Evolutionary conservation across 257 asterid genomes (phyloP), one percentile per base, ranked within the genome.

Genomic region (Coffea canephora): DNA sequence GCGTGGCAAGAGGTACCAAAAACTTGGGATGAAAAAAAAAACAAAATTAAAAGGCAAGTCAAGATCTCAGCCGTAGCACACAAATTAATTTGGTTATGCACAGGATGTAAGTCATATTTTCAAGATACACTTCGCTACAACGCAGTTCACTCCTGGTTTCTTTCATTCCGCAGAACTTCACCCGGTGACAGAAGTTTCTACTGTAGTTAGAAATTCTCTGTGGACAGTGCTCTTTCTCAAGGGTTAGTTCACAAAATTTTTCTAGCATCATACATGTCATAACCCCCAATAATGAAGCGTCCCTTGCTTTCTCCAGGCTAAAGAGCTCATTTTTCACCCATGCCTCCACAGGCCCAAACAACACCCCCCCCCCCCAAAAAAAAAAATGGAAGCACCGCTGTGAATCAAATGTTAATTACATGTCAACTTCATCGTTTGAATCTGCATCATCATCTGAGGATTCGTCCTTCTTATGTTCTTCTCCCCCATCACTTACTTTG

Each of bases 361-460:
- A 50, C 41, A 11, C 1, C 34, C 34, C 34, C 34, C 34, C 34
- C 34, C 34, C 48, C 34, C 34, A 0, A 31, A 31, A 31, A 31
- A 50, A 34, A 11, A 1, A 70, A 39, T 57, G 36, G 69, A 61
- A 54, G 23, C 70, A 55, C 66, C 50, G 67, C 69, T 52, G 3
- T 52, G 73, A 78, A 49, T 21, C 65, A 10, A 15, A 72, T 52
- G 54, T 48, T 50, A 31, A 59, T 79, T 49, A 77, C 71, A 75
- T 78, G 76, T 81, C 83, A 59, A 77, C 82, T 81, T 84, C 91
- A 57, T 79, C 85, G 66, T 87, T 78, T 52, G 91, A 88, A 77
- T 86, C 92, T 1, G 77, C 88, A 67, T 86, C 90, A 31, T 83
- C 95, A 18, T 88, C 94, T 0, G 93, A 87, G 23, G 93, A 90